phyloP scores from a whole-genome alignment of 345 rosid genomes.

The Eucalyptus pauciflora region DNA sequence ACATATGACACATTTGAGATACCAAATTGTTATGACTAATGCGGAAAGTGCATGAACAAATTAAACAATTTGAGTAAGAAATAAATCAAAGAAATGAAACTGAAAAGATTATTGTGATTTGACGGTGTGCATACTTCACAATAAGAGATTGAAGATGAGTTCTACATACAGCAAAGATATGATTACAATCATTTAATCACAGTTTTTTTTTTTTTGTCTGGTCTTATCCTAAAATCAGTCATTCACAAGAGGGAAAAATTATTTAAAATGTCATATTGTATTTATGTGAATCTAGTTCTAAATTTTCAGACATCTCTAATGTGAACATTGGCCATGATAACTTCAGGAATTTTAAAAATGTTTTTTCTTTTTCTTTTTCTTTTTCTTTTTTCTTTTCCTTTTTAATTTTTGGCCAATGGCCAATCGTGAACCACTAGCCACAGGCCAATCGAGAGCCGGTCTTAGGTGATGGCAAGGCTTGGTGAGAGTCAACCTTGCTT shows the following conservation, averaged over 20 bases:
- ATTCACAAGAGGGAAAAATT: too few species aligned
- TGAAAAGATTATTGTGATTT: not conserved
- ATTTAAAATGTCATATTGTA: too few species aligned
- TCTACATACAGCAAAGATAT: not conserved
- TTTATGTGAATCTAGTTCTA: too few species aligned
- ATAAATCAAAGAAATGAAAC: not conserved
- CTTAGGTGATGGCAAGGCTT: too few species aligned
- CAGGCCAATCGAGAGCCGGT: rapidly evolving
- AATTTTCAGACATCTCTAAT: too few species aligned
- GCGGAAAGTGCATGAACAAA: not conserved
- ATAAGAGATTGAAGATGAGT: not conserved
- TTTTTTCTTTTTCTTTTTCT: rapidly evolving
- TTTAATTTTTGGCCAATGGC: not conserved
- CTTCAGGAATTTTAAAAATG: too few species aligned
- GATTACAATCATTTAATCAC: not conserved
- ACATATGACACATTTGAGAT: not conserved
- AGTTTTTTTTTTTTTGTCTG: too few species aligned
- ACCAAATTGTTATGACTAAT: not conserved
- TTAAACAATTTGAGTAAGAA: not conserved
- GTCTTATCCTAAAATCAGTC: too few species aligned
- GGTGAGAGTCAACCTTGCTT: too few species aligned
- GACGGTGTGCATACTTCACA: not conserved
- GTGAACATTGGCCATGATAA: not conserved
- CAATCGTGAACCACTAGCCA: not conserved
- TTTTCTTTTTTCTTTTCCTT: too few species aligned